A percentile compares a stretch with the other conserved stretches of the same genome.
phyloP scores from a whole-genome alignment of 1,139 yeast species.

The Diutina sp. region DNA sequence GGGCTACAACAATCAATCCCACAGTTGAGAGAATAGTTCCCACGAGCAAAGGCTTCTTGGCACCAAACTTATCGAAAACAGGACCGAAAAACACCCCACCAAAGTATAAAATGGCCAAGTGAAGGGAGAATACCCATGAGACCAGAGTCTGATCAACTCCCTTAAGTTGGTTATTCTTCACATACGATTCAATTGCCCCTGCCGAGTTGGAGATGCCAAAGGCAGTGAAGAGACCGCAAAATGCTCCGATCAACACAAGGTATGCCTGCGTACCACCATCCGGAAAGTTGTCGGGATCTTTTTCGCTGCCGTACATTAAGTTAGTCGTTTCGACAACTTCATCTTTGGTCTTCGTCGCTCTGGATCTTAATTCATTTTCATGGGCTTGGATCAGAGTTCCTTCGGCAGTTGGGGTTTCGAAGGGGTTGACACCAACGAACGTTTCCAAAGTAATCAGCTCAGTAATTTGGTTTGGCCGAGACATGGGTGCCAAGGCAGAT shows the following conservation, averaged over 20 bases:
- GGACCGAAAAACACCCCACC: conserved; percentile 54
- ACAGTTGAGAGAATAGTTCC: conserved; percentile 33
- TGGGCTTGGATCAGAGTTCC: background rate
- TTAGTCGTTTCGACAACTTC: background rate
- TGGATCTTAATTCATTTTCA: background rate
- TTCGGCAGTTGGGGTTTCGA: background rate
- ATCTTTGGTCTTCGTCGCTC: background rate
- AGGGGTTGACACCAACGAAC: background rate
- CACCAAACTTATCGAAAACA: conserved; percentile 44
- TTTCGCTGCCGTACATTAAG: conserved; percentile 4
- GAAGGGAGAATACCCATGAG: conserved; percentile 56
- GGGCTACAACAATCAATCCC: conserved; percentile 44
- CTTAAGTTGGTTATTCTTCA: conserved; percentile 6
- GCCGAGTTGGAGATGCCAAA: conserved; percentile 7
- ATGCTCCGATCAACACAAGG: background rate
- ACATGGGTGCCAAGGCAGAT: background rate
- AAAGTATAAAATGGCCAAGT: conserved; percentile 40
- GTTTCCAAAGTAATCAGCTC: background rate
- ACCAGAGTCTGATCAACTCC: conserved; percentile 5
- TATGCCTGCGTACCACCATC: conserved; percentile 1
- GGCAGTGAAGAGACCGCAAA: background rate
- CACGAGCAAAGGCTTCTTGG: conserved; percentile 28
- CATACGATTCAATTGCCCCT: conserved; percentile 7
- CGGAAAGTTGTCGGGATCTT: conserved; percentile 1
- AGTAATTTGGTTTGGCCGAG: background rate